A percentile compares a stretch with the other conserved stretches of the same genome.
phyloP scores from a whole-genome alignment of 768 basidiomycete species.

The Panus rudis region DNA sequence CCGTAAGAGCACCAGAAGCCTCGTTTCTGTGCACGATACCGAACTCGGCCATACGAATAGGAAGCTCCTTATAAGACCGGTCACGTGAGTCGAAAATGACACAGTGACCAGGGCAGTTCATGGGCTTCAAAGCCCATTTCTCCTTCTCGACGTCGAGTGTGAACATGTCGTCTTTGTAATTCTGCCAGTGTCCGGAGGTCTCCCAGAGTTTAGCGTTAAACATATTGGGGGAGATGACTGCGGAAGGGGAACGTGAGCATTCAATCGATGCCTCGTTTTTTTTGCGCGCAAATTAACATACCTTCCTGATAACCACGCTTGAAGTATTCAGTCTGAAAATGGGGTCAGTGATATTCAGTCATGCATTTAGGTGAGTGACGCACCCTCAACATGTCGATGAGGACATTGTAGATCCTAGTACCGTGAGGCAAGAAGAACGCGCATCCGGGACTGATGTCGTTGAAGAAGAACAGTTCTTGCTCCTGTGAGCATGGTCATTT shows the following conservation, averaged over 20 bases:
- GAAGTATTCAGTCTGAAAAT: slow-evolving; percentile 73
- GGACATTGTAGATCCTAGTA: slow-evolving; percentile 91
- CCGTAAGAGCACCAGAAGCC: slow-evolving; percentile 89
- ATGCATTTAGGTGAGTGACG: slow-evolving; percentile 23
- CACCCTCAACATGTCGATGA: slow-evolving; percentile 87
- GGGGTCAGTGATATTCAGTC: slow-evolving; percentile 2
- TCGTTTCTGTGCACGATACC: slow-evolving; percentile 97
- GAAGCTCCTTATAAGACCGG: slow-evolving; percentile 90
- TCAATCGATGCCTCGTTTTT: too few relatives aligned
- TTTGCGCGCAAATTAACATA: slow-evolving; percentile 26
- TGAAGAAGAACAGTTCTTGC: slow-evolving; percentile 98
- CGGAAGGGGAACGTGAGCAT: too few relatives aligned
- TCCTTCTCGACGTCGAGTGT: slow-evolving; percentile 91
- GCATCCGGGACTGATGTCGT: slow-evolving; percentile 91
- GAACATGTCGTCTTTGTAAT: slow-evolving; percentile 99
- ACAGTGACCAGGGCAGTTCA: slow-evolving; percentile 99
- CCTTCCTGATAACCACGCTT: slow-evolving; percentile 96
- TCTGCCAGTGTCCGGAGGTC: slow-evolving; percentile 96
- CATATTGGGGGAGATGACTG: slow-evolving; percentile 98
- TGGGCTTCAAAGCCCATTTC: slow-evolving; percentile 92
- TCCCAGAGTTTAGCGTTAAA: slow-evolving; percentile 96
- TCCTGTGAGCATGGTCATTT: slow-evolving; percentile 38
- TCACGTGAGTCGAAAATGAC: slow-evolving; percentile 93
- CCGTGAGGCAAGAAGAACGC: slow-evolving; percentile 98
- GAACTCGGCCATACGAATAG: slow-evolving; percentile 97